These are phyloP conservation scores for Tilletiopsis washingtonensis DNA, from an alignment of 1,284 basidiomycete genomes.

Conservation along the genomic window DNA sequence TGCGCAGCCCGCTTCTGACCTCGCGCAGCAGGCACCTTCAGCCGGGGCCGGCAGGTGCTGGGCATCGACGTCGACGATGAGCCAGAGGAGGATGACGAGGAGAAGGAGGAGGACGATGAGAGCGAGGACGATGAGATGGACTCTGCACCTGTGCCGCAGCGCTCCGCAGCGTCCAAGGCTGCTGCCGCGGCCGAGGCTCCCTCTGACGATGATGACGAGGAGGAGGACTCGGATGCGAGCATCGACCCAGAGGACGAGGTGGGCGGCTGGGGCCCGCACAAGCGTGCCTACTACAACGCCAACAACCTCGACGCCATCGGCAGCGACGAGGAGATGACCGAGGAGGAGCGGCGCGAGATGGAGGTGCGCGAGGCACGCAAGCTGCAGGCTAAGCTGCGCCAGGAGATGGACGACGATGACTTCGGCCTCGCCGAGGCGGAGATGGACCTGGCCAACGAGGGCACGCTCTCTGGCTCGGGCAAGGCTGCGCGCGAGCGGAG, in stretches of 20 bases:
- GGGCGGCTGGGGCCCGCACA: constrained; percentile 49
- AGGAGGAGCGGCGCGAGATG: constrained; percentile 52
- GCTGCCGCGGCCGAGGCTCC: constrained; percentile 51
- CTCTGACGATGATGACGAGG: constrained; percentile 55
- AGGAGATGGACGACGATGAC: constrained; percentile 67
- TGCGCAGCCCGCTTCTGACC: neutral
- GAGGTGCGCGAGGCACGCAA: constrained; percentile 80
- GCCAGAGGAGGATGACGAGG: constrained; percentile 45
- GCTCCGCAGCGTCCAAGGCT: constrained; percentile 17
- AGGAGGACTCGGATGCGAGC: constrained; percentile 54
- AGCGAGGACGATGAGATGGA: constrained; percentile 11
- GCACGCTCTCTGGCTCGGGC: constrained; percentile 10
- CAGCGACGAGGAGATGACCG: constrained; percentile 49
- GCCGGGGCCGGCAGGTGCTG: constrained; percentile 31
- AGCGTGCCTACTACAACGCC: constrained; percentile 42
- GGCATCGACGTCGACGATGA: constrained; percentile 39
- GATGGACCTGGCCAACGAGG: constrained; percentile 20
- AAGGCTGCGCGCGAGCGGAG: constrained; percentile 30
- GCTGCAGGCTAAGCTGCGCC: constrained; percentile 67
- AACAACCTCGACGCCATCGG: constrained; percentile 39
- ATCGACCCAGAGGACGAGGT: constrained; percentile 54
- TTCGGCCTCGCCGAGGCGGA: constrained; percentile 69
- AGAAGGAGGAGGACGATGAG: constrained; percentile 18
- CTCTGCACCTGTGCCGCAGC: constrained; percentile 1
- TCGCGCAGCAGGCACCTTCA: constrained; percentile 28